phyloP scores from a whole-genome alignment of 257 asterid species.

The Solanum etuberosum region DNA sequence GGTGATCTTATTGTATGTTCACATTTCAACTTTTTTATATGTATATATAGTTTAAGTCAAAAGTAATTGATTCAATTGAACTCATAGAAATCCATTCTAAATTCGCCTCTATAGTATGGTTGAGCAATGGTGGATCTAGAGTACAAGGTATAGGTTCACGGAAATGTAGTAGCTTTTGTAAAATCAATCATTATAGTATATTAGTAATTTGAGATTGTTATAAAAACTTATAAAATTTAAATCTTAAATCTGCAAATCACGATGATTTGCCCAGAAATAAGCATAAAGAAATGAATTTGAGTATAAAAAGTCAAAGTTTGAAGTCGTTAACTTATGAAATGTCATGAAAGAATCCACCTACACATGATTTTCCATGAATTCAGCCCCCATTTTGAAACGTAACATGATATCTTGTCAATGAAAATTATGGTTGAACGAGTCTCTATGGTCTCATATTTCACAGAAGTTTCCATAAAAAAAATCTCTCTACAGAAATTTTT shows the following conservation, averaged over 20 bases:
- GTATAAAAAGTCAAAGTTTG: background rate
- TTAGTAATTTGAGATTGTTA: background rate
- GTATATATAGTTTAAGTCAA: background rate
- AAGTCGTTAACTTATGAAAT: background rate
- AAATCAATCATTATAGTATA: background rate
- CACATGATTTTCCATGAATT: background rate
- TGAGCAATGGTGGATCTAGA: background rate
- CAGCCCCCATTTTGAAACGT: background rate
- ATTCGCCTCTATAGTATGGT: background rate
- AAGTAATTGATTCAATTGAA: background rate
- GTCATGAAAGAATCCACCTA: background rate
- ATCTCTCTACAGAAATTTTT: background rate
- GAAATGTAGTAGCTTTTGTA: background rate
- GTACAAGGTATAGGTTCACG: background rate
- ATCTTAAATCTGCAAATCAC: accelerated
- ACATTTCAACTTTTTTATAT: background rate
- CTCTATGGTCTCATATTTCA: background rate
- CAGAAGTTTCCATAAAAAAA: background rate
- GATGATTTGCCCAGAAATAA: background rate
- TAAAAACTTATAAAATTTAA: background rate
- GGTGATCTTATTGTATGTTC: background rate
- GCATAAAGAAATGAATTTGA: background rate
- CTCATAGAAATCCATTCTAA: background rate
- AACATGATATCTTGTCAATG: background rate
- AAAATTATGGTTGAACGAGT: background rate